Conservation (phyloP, 768 basidiomycete genomes). For the Rhizopogon vesiculosus region DNA sequence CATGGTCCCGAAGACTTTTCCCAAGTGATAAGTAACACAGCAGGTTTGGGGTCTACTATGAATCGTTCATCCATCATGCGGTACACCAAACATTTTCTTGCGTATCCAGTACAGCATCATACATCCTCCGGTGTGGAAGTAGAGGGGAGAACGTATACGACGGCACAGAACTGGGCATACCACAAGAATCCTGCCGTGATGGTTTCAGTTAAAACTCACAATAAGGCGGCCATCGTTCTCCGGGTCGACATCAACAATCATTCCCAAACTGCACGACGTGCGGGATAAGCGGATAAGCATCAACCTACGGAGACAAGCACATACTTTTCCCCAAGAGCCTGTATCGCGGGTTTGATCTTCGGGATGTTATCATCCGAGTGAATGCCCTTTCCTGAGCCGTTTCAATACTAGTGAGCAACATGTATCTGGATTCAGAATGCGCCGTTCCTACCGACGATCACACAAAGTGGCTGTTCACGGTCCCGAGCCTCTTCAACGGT, state of each 20-base stretch:
- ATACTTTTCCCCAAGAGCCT: slow-evolving; percentile 72
- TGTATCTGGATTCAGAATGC: not conserved
- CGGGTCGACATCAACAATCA: slow-evolving; percentile 63
- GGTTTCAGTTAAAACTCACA: slow-evolving; percentile 31
- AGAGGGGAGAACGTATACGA: too few species aligned
- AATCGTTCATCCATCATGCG: too few species aligned
- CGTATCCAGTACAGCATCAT: too few species aligned
- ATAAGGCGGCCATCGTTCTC: slow-evolving; percentile 76
- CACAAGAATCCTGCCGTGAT: too few species aligned
- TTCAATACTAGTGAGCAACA: not conserved
- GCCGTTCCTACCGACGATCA: slow-evolving; percentile 71
- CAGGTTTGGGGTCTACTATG: too few species aligned
- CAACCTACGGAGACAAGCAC: slow-evolving; percentile 6
- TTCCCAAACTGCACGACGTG: slow-evolving; percentile 46
- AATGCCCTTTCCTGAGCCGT: slow-evolving; percentile 62
- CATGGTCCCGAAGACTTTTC: too few species aligned
- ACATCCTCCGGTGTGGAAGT: too few species aligned
- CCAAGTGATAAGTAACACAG: too few species aligned
- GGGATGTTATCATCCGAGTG: slow-evolving; percentile 72
- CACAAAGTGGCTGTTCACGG: slow-evolving; percentile 50
- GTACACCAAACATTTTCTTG: too few species aligned
- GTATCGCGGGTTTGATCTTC: slow-evolving; percentile 85
- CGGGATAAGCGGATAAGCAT: not conserved
- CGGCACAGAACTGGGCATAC: too few species aligned
- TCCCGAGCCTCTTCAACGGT: slow-evolving; percentile 50